A percentile compares a stretch with the other conserved stretches of the same genome.
Conservation (phyloP, 139 green algal genomes). For the Chlamydomonas sp. region DNA sequence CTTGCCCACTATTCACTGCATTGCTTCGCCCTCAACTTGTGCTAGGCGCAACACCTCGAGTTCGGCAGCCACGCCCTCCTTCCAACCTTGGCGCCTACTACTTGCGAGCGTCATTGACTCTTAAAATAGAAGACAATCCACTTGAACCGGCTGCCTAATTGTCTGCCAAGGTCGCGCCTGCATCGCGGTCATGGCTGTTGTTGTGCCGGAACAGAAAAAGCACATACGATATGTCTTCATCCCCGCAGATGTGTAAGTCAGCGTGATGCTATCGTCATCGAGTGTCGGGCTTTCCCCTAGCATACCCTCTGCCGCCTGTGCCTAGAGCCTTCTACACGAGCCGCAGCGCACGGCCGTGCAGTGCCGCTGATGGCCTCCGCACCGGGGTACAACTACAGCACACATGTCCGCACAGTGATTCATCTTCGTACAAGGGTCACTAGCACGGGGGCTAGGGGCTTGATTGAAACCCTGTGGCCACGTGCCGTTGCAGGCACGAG, state of each 20-base stretch:
- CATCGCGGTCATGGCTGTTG: background rate
- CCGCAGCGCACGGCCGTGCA: background rate
- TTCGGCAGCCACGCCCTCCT: no score
- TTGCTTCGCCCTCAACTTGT: no score
- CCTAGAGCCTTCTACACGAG: background rate
- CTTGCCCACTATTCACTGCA: no score
- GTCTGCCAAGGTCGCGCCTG: background rate
- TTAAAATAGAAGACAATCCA: no score
- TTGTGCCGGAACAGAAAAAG: slow-evolving; percentile 2
- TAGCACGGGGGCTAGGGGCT: background rate
- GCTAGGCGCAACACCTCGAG: no score
- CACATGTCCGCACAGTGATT: background rate
- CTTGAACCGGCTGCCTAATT: background rate
- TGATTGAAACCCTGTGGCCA: background rate
- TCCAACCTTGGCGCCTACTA: no score
- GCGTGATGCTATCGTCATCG: no score
- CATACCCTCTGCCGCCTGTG: background rate
- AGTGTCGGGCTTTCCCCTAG: background rate
- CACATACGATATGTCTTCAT: slow-evolving; percentile 71
- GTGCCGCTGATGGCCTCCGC: background rate
- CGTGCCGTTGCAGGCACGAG: slow-evolving; percentile 56
- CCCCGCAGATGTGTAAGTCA: slow-evolving; percentile 65
- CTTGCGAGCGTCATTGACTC: no score
- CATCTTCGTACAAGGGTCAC: background rate
- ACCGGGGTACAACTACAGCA: background rate